These are phyloP conservation scores for Teratosphaeria nubilosa DNA, from an alignment of 2,329 filamentous ascomycete species.

Conservation along the genomic window DNA sequence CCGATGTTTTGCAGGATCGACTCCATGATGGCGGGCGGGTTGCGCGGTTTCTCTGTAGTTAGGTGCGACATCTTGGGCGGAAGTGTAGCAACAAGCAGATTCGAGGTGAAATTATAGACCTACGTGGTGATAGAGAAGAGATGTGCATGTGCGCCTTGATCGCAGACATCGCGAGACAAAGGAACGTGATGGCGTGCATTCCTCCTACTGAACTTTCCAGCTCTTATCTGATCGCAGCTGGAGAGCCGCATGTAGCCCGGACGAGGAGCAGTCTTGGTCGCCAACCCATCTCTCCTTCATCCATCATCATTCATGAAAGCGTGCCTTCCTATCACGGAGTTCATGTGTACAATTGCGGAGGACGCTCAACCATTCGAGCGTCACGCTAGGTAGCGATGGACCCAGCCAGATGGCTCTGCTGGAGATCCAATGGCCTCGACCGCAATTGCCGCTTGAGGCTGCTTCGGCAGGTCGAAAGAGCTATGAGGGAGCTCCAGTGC, in stretches of 20 bases:
- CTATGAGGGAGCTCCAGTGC: background rate
- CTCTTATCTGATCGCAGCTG: conserved; percentile 1
- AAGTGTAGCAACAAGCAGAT: background rate
- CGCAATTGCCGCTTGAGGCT: background rate
- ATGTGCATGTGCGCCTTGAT: background rate
- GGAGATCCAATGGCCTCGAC: background rate
- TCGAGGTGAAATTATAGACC: background rate
- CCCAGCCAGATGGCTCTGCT: background rate
- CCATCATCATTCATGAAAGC: background rate
- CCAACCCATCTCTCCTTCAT: background rate
- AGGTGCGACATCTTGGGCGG: conserved; percentile 21
- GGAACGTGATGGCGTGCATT: background rate
- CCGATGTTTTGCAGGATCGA: conserved; percentile 82
- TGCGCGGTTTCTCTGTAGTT: conserved; percentile 35
- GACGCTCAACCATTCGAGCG: background rate
- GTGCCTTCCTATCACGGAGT: background rate
- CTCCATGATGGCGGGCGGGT: conserved; percentile 48
- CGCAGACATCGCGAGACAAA: background rate
- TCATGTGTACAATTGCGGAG: too few species aligned
- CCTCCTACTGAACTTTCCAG: background rate
- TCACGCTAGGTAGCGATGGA: background rate
- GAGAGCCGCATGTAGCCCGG: background rate
- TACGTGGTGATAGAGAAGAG: background rate
- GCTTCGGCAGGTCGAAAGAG: background rate
- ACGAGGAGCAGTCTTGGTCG: background rate